Evolutionary conservation across 164 flowering plant genomes (phyloP), one percentile per base, ranked within the genome.

Genomic region (Nelumbo lutea): DNA sequence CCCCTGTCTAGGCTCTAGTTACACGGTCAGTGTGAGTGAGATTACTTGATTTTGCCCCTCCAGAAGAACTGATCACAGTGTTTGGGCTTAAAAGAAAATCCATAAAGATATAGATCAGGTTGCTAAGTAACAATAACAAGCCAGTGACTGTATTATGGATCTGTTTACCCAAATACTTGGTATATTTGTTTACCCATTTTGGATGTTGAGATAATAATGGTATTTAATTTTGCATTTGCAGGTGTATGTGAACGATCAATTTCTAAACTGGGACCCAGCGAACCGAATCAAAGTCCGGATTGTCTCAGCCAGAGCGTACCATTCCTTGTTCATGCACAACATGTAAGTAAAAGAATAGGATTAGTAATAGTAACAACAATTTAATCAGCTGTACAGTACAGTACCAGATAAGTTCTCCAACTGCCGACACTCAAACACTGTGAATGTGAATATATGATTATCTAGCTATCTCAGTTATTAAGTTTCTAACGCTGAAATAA

Each of bases 271-370:
- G 99, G 99, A 96, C 69, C 97, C 95, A n/a, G 80, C 85, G 75
- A 81, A 96, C 83, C 70, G 78, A 69, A 88, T 96, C 81, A 96
- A 88, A 87, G 99, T 96, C 78, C 68, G 99, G 64, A 93, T 96
- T 45, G 96, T 96, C 11, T 96, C 99, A 8, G 99, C 99, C 63
- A 89, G 97, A 74, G 99, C 99, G 63, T 96, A 96, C 71, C 99
- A 96, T 72, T 91, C 99, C n/a, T 74, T 96, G 79, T 96, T 96
- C 84, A 96, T 96, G 98, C 90, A 96, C 81, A 96, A 96, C 89
- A 96, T 96, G 99, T 96, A 86, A 90, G 98, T 79, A 62, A 67
- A 27, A 72, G 67, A 4, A 40, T 0, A 13, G 40, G 9, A 14
- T 27, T 0, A 51, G 39, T 5, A 9, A 9, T 63, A 9, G 6